A percentile compares a stretch with the other conserved stretches of the same genome.
Evolutionary conservation across 2,329 filamentous ascomycete genomes (phyloP).

Genomic region (Ascochyta fabae): DNA sequence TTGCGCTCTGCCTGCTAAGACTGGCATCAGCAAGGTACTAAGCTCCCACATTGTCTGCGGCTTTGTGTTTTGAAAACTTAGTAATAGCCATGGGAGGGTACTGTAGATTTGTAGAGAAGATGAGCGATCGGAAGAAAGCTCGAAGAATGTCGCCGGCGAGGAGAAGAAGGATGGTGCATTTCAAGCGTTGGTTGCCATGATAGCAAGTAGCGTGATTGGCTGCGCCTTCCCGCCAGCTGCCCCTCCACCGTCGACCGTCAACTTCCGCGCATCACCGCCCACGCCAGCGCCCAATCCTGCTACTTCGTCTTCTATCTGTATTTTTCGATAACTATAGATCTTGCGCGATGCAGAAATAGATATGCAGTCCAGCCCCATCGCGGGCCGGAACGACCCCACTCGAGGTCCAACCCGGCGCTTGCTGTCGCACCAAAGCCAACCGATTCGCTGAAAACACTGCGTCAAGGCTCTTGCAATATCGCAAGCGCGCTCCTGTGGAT

Average conservation of each 20-base stretch:
- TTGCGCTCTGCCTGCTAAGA: background rate
- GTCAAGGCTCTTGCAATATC: constrained; percentile 10
- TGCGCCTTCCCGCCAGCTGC: background rate
- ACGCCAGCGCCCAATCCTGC: background rate
- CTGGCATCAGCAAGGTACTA: no score
- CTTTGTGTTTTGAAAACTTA: no score
- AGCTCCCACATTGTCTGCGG: no score
- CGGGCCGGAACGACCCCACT: constrained; percentile 11
- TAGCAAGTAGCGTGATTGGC: constrained; percentile 1
- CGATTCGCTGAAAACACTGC: constrained; percentile 32
- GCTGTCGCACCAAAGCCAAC: constrained; percentile 28
- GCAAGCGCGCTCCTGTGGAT: constrained; percentile 30
- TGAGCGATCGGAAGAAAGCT: background rate
- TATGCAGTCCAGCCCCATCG: constrained; percentile 1
- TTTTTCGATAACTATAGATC: background rate
- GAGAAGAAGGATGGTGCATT: background rate
- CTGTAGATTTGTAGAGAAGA: background rate
- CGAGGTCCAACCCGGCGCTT: constrained; percentile 28
- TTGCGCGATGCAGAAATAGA: constrained; percentile 9
- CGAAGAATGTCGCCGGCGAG: background rate
- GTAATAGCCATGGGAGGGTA: background rate
- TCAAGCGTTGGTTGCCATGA: background rate
- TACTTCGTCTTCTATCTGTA: background rate
- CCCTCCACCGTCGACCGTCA: background rate
- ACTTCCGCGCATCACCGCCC: background rate